Evolutionary conservation across 1,139 yeast genomes (phyloP).

Genomic region (Pichiaceae sp.): DNA sequence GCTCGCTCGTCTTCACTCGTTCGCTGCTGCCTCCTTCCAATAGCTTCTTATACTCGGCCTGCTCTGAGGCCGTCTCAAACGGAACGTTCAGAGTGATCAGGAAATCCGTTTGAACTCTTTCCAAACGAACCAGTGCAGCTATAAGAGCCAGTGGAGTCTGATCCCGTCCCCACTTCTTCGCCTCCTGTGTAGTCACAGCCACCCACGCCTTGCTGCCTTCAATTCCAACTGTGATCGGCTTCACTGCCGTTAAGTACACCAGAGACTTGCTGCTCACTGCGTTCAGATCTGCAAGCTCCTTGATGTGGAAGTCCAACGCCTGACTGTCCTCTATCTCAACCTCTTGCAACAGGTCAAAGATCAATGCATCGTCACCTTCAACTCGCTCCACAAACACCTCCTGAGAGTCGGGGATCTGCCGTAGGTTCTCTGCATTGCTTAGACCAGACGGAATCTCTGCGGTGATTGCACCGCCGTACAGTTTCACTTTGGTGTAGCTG

Average conservation of each 20-base stretch:
- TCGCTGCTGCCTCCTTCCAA: not conserved
- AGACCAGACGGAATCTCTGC: constrained; percentile 46
- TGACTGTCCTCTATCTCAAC: constrained; percentile 32
- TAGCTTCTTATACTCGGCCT: not conserved
- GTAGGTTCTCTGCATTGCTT: constrained; percentile 61
- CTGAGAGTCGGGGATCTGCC: constrained; percentile 85
- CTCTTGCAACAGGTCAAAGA: constrained; percentile 63
- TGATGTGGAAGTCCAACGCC: constrained; percentile 34
- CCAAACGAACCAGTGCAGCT: constrained; percentile 45
- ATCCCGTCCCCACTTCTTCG: constrained; percentile 42
- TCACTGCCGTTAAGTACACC: constrained; percentile 5
- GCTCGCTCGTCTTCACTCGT: not conserved
- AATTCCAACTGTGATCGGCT: constrained; percentile 5
- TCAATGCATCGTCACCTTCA: constrained; percentile 48
- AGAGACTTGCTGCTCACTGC: constrained; percentile 10
- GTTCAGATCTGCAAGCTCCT: constrained; percentile 28
- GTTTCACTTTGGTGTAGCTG: constrained; percentile 2
- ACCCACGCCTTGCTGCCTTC: constrained; percentile 17
- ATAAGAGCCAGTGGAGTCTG: constrained; percentile 32
- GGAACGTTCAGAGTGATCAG: constrained; percentile 44
- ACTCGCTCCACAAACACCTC: constrained; percentile 58
- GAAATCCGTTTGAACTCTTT: constrained; percentile 50
- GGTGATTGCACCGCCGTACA: constrained; percentile 77
- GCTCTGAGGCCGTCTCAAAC: not conserved
- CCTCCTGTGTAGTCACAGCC: constrained; percentile 28